Evolutionary conservation across 1,284 basidiomycete species (phyloP).

Genomic region (Cutaneotrichosporon sp.): DNA sequence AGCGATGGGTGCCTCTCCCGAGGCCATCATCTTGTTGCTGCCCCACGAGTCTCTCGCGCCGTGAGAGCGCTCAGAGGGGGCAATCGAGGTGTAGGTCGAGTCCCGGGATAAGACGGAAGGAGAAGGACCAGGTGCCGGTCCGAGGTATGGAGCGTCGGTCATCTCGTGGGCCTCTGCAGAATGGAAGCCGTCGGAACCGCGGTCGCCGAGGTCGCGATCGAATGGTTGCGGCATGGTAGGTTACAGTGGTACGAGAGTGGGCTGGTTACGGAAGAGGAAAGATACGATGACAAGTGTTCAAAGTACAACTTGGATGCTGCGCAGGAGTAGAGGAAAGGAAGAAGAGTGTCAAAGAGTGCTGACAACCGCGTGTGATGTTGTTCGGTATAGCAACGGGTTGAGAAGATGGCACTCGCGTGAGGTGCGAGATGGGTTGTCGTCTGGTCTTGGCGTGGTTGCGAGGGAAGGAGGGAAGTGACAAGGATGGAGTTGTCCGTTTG

Average conservation of each 20-base stretch:
- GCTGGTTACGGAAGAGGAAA: not conserved
- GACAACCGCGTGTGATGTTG: not conserved
- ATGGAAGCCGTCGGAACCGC: constrained; percentile 8
- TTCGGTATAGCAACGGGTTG: not conserved
- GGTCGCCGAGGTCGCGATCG: constrained; percentile 13
- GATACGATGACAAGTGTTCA: not conserved
- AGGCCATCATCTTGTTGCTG: constrained; percentile 29
- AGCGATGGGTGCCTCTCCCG: constrained; percentile 26
- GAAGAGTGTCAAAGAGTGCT: not conserved
- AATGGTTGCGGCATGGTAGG: constrained; percentile 8
- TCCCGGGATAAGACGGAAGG: constrained; percentile 45
- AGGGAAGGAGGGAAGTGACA: not conserved
- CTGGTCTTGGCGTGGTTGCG: not conserved
- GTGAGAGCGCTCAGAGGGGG: constrained; percentile 17
- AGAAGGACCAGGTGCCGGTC: constrained; percentile 23
- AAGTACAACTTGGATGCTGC: not conserved
- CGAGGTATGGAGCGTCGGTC: constrained; percentile 12
- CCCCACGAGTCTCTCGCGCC: constrained; percentile 23
- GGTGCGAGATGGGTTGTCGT: not conserved
- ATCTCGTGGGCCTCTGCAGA: constrained; percentile 8
- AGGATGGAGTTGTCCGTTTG: not conserved
- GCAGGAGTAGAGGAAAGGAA: not conserved
- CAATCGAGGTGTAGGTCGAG: constrained; percentile 36
- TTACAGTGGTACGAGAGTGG: not conserved
- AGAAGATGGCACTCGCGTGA: not conserved